phyloP scores from a whole-genome alignment of 129 eudicot species.

The sunflower (Helianthus annuus) region HanXRQr2.0-SUNRISE NC_035437.2:15547518-15548017 shows the following conservation, averaged over 20 bases:
- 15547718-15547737: not conserved
- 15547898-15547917: no score
- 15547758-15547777: not conserved
- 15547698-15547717: not conserved
- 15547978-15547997: no score
- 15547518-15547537: not conserved
- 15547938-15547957: no score
- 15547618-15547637: not conserved
- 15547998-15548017: no score
- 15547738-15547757: constrained; percentile 1
- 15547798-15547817: constrained; percentile 2
- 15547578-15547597: not conserved
- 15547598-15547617: not conserved
- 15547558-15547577: not conserved
- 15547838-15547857: not conserved
- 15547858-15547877: not conserved
- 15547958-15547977: no score
- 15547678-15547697: constrained; percentile 2
- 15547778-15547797: not conserved
- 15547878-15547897: not conserved
- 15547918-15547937: no score
- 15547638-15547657: not conserved
- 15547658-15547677: not conserved
- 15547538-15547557: constrained; percentile 1
- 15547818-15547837: not conserved